Base-by-base conservation (phyloP, 2,329 filamentous ascomycete genomes). In the Nothopassalora personata region DNA sequence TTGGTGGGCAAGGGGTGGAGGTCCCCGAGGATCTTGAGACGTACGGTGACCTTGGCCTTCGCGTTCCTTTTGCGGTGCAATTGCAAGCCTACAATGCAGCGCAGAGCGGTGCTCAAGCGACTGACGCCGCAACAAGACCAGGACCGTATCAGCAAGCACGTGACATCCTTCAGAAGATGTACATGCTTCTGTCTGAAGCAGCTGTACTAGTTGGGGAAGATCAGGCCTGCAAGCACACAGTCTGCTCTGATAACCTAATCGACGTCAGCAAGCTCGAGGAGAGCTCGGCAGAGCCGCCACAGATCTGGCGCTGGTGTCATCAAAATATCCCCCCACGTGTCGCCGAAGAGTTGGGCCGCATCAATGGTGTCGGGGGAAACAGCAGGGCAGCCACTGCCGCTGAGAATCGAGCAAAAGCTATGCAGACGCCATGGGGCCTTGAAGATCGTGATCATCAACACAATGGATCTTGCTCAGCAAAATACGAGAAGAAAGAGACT, bases 41-140 rank as follows among this genome's bases (percentile, higher is more conserved):
- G 5, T 74, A 73, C 48, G 64, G 64, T 15, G 72, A 73, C 56
- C 65, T 74, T 23, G 72, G 72, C 43, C 61, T 73, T 23, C 66
- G 72, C 6, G 69, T 74, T 9, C 72, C 72, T 1, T 72, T 72
- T 58, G 62, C 64, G 13, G 64, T 71, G 5, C 69, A 71, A 57
- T 59, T 71, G 9, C 59, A 67, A 49, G 69, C 68, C 3, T 71
- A 69, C 60, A 71, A 71, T 27, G 54, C 66, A 30, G 39, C 54
- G 5, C 67, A 68, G 30, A 57, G 28, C 3, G 57, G 56, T 15
- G 48, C 54, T 13, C 51, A 64, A 30, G 53, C 46, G 13, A 52
- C 53, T 15, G 59, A 64, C 50, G 53, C 60, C 9, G 62, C 51
- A 23, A 61, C 50, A 13, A 39, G 58, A 23, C 60, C 60, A 39